phyloP scores from a whole-genome alignment of 2,329 filamentous ascomycete species.

The Ambrosiella beaveri region DNA sequence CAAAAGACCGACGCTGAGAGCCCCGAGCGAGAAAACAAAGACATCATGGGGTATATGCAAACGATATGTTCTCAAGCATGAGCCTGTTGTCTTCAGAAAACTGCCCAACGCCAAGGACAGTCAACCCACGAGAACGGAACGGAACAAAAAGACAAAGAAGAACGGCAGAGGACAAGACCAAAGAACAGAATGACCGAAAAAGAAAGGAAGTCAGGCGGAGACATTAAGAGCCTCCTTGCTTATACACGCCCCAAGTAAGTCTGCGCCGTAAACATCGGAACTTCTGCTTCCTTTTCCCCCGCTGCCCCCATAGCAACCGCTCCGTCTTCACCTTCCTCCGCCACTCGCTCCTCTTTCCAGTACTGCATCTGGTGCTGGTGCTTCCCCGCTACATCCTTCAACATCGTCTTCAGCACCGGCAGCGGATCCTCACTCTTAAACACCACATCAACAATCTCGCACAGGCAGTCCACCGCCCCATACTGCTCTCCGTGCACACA shows the following conservation, averaged over 20 bases:
- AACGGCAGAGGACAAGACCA: neutral
- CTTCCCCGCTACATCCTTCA: slow-evolving; percentile 20
- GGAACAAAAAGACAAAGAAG: neutral
- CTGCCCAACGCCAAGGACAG: neutral
- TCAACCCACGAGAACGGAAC: neutral
- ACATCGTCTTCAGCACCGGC: slow-evolving; percentile 49
- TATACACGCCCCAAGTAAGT: neutral
- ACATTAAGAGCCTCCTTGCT: neutral
- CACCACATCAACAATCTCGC: slow-evolving; percentile 37
- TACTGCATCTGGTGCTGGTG: slow-evolving; percentile 21
- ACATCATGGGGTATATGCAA: slow-evolving; percentile 10
- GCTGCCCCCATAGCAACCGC: neutral
- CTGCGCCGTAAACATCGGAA: slow-evolving; percentile 3
- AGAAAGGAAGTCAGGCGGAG: neutral
- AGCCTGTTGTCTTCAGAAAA: neutral
- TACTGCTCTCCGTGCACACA: slow-evolving; percentile 44
- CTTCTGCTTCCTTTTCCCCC: slow-evolving; percentile 13
- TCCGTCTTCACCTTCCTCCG: neutral
- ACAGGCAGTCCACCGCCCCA: slow-evolving; percentile 34
- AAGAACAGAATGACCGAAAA: neutral
- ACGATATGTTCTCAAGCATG: slow-evolving; percentile 11
- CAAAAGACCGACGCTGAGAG: neutral
- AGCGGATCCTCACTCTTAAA: slow-evolving; percentile 49
- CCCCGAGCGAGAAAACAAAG: neutral
- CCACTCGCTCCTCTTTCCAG: neutral